Evolutionary conservation across 495 filamentous ascomycete species (phyloP), one percentile per base, ranked within the genome.

Genomic region (Penicillium turbatum): DNA sequence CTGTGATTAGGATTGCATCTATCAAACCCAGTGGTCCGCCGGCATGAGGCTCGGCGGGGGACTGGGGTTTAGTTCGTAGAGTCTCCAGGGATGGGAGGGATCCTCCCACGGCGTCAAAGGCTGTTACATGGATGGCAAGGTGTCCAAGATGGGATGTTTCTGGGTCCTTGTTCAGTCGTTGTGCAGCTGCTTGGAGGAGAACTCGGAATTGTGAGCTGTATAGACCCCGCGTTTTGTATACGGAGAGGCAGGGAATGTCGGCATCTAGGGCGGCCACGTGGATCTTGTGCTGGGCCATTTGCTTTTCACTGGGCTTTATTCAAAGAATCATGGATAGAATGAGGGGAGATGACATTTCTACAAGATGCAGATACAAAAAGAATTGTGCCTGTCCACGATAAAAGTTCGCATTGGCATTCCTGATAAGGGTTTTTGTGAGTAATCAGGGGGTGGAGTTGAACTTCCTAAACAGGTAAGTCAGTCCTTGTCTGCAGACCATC

Each of bases 251-350:
- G 39, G 72, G 72, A 21, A 72, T 51, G 55, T 75, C 72, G 39
- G 63, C 55, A 55, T 77, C 73, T 34, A 77, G 62, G 40, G 72
- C 61, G 24, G 73, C 73, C 55, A 77, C 62, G 56, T 77, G 73
- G 55, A 72, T 64, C 12, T 21, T 60, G 29, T 59, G 52, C 15
- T 48, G 43, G 45, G 51, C 52, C 56, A 57, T 68, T 12, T 35
- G 2, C 21, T n/a, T n/a, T n/a, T n/a, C n/a, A n/a, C n/a, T n/a
- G 29, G 38, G 42, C n/a, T 41, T n/a, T n/a, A n/a, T n/a, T n/a
- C n/a, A n/a, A n/a, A n/a, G n/a, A n/a, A n/a, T n/a, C n/a, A n/a
- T n/a, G n/a, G n/a, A n/a, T 12, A 5, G 30, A 24, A 24, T 2
- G 21, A 24, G 21, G 21, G 21, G 4, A 24, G 21, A 24, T 24